Evolutionary conservation across 441 rosid species (phyloP), one percentile per base, ranked within the genome.

Genomic region (Adansonia grandidieri): DNA sequence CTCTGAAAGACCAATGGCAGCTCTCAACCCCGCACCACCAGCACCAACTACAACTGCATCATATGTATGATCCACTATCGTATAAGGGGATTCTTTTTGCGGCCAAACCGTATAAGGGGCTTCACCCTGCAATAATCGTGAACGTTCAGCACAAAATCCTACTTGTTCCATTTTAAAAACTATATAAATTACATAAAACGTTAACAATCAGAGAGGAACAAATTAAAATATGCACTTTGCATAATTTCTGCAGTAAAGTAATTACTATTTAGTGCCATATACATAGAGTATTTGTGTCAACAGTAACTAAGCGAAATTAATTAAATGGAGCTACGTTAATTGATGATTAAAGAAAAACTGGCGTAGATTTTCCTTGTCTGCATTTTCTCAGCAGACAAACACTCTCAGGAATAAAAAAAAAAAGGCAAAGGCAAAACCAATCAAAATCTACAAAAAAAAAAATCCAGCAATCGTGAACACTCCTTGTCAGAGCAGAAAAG

Each of bases 31-130:
- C 0, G 98, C 99, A 61, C 99, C 99, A 74, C 99, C 99, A 51
- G 99, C 99, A 83, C 99, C 99, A 3, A 96, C 97, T 19, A 96
- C 98, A 3, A 96, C 89, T 6, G 99, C 98, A 79, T 96, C 99
- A 15, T 96, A 94, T 28, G 95, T 88, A 85, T 96, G 99, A 88
- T 96, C 99, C 17, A 96, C 99, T 65, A 96, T 76, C 53, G 98
- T 96, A 83, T 96, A 95, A 6, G 90, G 85, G n/a, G 89, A 84
- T 57, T 78, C 63, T 58, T 37, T 64, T 64, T 44, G 4, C 0
- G 60, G 60, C 60, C 60, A 56, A 56, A 56, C 9, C 65, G 98
- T 95, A 83, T 95, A 95, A 4, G 88, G 84, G 13, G 89, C 82
- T 60, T 78, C 22, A n/a, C 60, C 91, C 93, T 91, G 86, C 64